Evolutionary conservation across 805 yeast genomes (phyloP).

Genomic region (Yarrowia sp.): DNA sequence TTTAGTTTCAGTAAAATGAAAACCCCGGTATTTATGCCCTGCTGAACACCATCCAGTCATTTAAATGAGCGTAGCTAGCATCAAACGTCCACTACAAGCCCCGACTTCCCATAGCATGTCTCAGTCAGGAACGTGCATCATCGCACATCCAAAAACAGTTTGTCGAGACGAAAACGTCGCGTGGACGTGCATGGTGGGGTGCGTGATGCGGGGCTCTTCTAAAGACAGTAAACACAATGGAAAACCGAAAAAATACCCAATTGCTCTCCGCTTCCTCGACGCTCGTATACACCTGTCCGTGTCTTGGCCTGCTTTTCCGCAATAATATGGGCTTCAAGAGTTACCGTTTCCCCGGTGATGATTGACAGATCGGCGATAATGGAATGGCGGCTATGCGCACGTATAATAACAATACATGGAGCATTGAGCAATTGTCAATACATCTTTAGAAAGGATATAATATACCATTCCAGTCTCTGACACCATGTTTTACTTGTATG

Average conservation of each 20-base stretch:
- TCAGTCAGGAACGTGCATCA: conserved; percentile 13
- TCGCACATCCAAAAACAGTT: background rate
- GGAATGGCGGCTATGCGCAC: background rate
- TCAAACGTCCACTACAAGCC: background rate
- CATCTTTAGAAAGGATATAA: background rate
- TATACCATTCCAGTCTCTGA: background rate
- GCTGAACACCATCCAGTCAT: no score
- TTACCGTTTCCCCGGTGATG: background rate
- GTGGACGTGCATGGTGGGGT: conserved; percentile 2
- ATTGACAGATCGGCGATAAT: background rate
- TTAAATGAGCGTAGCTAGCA: no score
- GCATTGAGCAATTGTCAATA: background rate
- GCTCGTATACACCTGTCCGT: background rate
- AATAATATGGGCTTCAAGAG: background rate
- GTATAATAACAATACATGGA: background rate
- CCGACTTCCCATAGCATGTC: background rate
- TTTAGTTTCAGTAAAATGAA: background rate
- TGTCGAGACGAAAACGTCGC: conserved; percentile 2
- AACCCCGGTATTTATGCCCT: no score
- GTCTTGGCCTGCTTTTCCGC: background rate
- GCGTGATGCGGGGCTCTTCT: background rate
- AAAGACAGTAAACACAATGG: background rate
- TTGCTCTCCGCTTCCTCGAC: background rate
- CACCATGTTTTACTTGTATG: background rate
- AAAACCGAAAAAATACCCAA: background rate